phyloP scores from a whole-genome alignment of 495 filamentous ascomycete species.

The Aspergillus avenaceus region DNA sequence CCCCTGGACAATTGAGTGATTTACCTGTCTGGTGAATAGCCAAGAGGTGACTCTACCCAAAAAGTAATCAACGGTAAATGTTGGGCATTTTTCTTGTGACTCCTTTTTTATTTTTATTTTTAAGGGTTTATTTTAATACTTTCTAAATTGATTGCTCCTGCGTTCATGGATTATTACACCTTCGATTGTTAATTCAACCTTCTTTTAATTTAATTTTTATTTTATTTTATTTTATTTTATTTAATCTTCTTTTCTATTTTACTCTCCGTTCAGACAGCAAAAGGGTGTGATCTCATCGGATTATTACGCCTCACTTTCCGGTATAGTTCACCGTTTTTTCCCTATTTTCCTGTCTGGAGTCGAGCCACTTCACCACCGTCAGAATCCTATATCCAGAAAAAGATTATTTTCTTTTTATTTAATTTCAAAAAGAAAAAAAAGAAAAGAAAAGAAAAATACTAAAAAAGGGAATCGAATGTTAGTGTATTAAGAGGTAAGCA shows the following conservation, averaged over 20 bases:
- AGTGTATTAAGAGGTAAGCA: slow-evolving; percentile 20
- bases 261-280: slow-evolving; percentile 7
- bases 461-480: not conserved
- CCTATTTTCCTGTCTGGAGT: slow-evolving; percentile 6
- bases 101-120: slow-evolving; percentile 1
- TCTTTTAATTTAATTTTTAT: not conserved
- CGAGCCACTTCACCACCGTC: slow-evolving; percentile 10
- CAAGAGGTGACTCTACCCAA: not conserved
- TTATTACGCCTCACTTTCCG: slow-evolving; percentile 24
- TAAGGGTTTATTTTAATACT: too few relatives aligned
- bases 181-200: too few relatives aligned
- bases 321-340: slow-evolving; percentile 31
- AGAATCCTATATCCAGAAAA: not conserved
- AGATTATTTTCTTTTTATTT: too few relatives aligned
- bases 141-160: too few relatives aligned
- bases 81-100: not conserved
- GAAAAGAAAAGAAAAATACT: slow-evolving; percentile 1
- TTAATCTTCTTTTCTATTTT: not conserved
- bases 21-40: not conserved
- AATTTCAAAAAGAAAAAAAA: slow-evolving; percentile 3
- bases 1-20: not conserved
- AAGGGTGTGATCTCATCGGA: slow-evolving; percentile 14
- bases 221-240: not conserved
- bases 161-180: too few relatives aligned
- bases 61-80: not conserved